Conservation (phyloP, 768 basidiomycete species). For the Russula sp. region DNA sequence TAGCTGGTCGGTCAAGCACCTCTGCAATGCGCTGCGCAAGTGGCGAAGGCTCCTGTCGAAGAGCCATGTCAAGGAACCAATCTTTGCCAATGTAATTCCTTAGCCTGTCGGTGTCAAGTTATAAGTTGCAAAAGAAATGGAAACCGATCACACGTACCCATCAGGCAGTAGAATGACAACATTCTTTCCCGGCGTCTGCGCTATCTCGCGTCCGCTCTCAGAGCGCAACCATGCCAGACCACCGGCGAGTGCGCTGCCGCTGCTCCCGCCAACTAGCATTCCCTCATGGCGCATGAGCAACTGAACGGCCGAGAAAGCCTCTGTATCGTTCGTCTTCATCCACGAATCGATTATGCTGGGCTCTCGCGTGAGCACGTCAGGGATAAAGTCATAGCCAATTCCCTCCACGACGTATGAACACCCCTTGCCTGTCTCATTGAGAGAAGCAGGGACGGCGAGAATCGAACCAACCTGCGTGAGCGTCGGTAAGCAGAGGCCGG, state of each 20-base stretch:
- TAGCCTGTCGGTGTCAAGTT: conserved; percentile 44
- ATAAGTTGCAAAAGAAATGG: neutral
- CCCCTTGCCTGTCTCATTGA: conserved; percentile 52
- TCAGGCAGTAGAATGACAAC: conserved; percentile 89
- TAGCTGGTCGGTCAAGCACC: conserved; percentile 28
- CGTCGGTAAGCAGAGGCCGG: neutral
- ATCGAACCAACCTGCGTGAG: conserved; percentile 73
- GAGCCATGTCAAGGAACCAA: conserved; percentile 77
- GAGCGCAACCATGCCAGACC: conserved; percentile 72
- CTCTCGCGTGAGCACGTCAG: conserved; percentile 73
- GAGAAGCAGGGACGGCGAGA: conserved; percentile 61
- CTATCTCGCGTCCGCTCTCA: conserved; percentile 56
- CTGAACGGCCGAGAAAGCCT: conserved; percentile 71
- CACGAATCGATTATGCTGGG: conserved; percentile 58
- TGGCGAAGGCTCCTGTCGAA: conserved; percentile 48
- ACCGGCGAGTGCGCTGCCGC: conserved; percentile 79
- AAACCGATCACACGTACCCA: conserved; percentile 49
- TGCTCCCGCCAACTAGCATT: conserved; percentile 88
- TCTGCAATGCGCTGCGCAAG: conserved; percentile 45
- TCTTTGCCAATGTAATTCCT: conserved; percentile 93
- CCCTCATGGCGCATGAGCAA: conserved; percentile 79
- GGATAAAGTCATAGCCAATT: conserved; percentile 95
- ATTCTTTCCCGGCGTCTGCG: conserved; percentile 67
- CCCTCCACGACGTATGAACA: conserved; percentile 79
- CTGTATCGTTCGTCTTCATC: conserved; percentile 82